phyloP scores from a whole-genome alignment of 2,329 filamentous ascomycete species.

The Stachybotrys elegans region DNA sequence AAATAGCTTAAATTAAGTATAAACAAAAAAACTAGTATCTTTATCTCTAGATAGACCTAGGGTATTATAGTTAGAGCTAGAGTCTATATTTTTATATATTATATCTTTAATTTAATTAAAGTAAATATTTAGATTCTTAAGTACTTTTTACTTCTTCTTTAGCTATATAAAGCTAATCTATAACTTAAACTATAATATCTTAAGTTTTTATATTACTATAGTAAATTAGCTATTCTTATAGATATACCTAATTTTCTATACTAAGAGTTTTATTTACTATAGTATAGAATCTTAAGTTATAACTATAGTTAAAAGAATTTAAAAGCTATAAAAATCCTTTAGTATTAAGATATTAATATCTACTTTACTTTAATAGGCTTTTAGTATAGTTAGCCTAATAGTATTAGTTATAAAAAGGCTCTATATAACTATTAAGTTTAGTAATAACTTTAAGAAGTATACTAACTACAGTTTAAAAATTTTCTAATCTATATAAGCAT shows the following conservation, averaged over 20 bases:
- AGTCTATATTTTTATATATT: no score
- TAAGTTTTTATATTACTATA: neutral
- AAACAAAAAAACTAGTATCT: no score
- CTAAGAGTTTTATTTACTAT: neutral
- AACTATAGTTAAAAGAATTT: neutral
- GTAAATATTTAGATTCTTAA: neutral
- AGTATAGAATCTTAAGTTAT: neutral
- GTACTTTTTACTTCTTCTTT: neutral
- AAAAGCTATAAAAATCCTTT: neutral
- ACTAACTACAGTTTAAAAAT: neutral
- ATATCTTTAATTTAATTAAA: neutral
- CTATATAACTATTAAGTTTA: neutral
- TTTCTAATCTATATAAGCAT: neutral
- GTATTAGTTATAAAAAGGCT: neutral
- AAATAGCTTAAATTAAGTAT: no score
- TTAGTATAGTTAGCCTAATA: neutral
- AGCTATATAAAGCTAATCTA: neutral
- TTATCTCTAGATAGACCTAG: no score
- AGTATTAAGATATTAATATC: neutral
- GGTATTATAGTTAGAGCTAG: no score
- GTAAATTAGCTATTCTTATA: neutral
- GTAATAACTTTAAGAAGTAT: neutral
- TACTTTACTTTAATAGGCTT: neutral
- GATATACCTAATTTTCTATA: slow-evolving; percentile 2
- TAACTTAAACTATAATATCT: neutral